Conservation (phyloP, 2,329 filamentous ascomycete species). For the Monascus ruber region DNA sequence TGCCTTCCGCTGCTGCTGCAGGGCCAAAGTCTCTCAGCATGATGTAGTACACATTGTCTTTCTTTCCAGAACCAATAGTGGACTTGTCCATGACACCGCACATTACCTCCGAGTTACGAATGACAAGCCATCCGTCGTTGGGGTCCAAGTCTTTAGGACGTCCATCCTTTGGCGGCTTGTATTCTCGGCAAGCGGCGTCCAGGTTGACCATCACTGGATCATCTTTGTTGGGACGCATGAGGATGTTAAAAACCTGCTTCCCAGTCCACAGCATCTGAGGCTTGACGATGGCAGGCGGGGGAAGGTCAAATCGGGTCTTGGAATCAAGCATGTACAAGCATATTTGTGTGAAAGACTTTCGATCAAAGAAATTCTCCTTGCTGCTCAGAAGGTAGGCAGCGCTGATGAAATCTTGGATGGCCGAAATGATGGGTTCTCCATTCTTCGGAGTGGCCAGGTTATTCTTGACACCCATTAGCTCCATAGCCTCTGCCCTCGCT, state of each 20-base stretch:
- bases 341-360: conserved; percentile 76
- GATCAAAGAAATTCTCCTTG: conserved; percentile 87
- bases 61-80: conserved; percentile 93
- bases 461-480: conserved; percentile 95
- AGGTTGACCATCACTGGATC: conserved; percentile 78
- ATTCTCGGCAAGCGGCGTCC: conserved; percentile 83
- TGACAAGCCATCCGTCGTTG: conserved; percentile 81
- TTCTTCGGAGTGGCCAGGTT: conserved; percentile 95
- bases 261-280: conserved; percentile 88
- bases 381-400: conserved; percentile 82
- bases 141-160: conserved; percentile 54
- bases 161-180: conserved; percentile 30
- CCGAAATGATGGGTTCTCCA: conserved; percentile 93
- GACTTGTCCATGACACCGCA: conserved; percentile 97
- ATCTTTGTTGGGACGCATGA: conserved; percentile 81
- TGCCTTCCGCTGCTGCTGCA: conserved; percentile 74
- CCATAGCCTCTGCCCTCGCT: conserved; percentile 85
- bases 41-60: conserved; percentile 94
- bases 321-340: conserved; percentile 90
- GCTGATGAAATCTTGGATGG: conserved; percentile 99
- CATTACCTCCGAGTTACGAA: conserved; percentile 95
- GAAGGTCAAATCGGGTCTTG: conserved; percentile 66
- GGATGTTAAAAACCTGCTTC: conserved; percentile 87
- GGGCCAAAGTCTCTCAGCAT: conserved; percentile 91
- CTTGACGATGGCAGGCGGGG: conserved; percentile 75